Conservation (phyloP, 2,329 filamentous ascomycete species). For the Coniochaeta ligniaria region DNA sequence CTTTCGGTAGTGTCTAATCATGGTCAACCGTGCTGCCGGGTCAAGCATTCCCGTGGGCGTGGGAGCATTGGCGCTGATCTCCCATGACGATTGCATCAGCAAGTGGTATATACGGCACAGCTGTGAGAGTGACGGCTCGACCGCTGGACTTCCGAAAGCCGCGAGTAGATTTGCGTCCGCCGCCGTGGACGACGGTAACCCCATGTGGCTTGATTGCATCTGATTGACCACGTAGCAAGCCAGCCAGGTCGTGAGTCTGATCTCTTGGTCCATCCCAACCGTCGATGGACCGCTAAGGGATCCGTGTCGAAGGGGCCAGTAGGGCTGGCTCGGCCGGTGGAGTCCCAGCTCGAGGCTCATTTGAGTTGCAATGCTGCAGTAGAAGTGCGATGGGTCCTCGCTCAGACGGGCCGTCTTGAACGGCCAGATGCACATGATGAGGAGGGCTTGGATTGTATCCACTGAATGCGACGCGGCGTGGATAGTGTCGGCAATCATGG, state of each 20-base stretch:
- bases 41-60: neutral
- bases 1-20: neutral
- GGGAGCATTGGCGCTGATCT: conserved; percentile 1
- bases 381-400: neutral
- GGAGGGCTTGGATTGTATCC: neutral
- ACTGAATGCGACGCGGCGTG: neutral
- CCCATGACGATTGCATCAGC: neutral
- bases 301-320: conserved; percentile 1
- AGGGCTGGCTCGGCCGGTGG: neutral
- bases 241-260: neutral
- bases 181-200: neutral
- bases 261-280: neutral
- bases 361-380: neutral
- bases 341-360: neutral
- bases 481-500: neutral
- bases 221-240: conserved; percentile 3
- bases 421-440: conserved; percentile 2
- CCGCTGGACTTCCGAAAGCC: neutral
- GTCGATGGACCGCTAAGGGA: neutral
- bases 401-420: neutral
- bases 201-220: neutral
- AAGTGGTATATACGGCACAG: neutral
- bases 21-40: neutral
- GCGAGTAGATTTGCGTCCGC: neutral
- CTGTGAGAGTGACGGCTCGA: neutral